These are phyloP conservation scores for Ulota crispa DNA, from an alignment of 225 moss, liverwort and hornwort genomes.

Conservation along the genomic window DNA sequence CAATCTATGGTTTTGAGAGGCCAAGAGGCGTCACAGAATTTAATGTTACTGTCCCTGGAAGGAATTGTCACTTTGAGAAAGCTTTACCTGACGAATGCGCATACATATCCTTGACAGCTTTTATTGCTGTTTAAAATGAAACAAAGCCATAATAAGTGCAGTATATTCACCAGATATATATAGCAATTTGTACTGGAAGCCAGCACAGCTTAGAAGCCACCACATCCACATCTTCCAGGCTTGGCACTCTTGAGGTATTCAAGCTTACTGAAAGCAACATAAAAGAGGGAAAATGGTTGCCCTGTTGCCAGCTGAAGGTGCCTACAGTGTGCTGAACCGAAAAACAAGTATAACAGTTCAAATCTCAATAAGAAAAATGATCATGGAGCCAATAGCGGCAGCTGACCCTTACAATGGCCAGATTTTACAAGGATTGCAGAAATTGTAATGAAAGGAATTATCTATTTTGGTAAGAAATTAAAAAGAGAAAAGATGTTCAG, in stretches of 20 bases:
- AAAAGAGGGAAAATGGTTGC: slow-evolving; percentile 72
- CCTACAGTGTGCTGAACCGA: slow-evolving; percentile 67
- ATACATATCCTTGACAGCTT: neutral
- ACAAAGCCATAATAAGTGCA: neutral
- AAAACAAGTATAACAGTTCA: neutral
- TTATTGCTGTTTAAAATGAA: neutral
- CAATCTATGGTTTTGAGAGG: neutral
- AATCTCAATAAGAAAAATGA: neutral
- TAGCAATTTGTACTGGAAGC: slow-evolving; percentile 68
- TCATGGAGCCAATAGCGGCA: neutral
- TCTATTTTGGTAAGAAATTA: neutral
- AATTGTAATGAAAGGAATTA: slow-evolving; percentile 13
- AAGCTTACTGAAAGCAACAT: slow-evolving; percentile 62
- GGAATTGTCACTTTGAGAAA: neutral
- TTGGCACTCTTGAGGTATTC: slow-evolving; percentile 30
- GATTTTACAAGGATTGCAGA: slow-evolving; percentile 28
- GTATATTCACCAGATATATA: slow-evolving; percentile 60
- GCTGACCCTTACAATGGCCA: slow-evolving; percentile 41
- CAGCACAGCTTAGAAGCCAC: slow-evolving; percentile 58
- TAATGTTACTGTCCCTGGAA: neutral
- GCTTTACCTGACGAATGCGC: neutral
- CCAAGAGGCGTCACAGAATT: neutral
- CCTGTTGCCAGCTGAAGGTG: slow-evolving; percentile 84
- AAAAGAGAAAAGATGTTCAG: neutral
- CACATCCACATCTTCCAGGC: slow-evolving; percentile 29